Percentiles rank a stretch among this genome's conserved stretches.
These are phyloP conservation scores for Fusarium verticillioides DNA, from an alignment of 2,329 filamentous ascomycete species.

Conservation along the genomic window DNA sequence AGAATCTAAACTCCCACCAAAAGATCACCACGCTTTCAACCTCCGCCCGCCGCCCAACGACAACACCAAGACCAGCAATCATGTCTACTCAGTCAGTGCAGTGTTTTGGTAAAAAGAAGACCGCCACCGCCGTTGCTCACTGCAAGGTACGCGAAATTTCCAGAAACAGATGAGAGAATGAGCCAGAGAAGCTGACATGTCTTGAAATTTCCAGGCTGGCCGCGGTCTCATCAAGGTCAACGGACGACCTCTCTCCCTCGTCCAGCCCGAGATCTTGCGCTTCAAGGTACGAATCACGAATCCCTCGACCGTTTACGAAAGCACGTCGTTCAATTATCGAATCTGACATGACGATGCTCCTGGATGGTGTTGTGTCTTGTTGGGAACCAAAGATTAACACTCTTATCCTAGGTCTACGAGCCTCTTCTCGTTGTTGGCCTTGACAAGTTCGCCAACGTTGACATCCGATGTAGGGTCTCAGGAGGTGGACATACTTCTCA, in stretches of 20 bases:
- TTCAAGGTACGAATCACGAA: constrained; percentile 79
- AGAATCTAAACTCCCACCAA: constrained; percentile 16
- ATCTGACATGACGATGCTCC: not conserved
- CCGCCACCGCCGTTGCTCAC: constrained; percentile 88
- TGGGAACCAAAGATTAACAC: constrained; percentile 37
- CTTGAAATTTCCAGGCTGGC: constrained; percentile 50
- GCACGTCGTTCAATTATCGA: not conserved
- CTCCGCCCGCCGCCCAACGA: constrained; percentile 14
- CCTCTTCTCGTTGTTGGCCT: constrained; percentile 95
- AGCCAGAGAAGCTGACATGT: constrained; percentile 45
- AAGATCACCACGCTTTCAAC: constrained; percentile 16
- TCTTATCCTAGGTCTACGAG: constrained; percentile 83
- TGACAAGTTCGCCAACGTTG: constrained; percentile 96
- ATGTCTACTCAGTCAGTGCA: constrained; percentile 86
- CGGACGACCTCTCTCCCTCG: constrained; percentile 92
- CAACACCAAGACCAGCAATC: constrained; percentile 58
- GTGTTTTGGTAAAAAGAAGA: constrained; percentile 99
- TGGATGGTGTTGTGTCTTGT: not conserved
- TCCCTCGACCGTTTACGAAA: constrained; percentile 4
- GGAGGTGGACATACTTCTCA: constrained; percentile 74
- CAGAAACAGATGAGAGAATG: constrained; percentile 3
- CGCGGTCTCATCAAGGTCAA: constrained; percentile 96
- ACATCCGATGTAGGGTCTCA: constrained; percentile 81
- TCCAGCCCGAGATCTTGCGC: constrained; percentile 95
- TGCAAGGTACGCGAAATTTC: constrained; percentile 75